Conservation (phyloP, 2,329 filamentous ascomycete genomes). For the Diplodia seriata region DNA sequence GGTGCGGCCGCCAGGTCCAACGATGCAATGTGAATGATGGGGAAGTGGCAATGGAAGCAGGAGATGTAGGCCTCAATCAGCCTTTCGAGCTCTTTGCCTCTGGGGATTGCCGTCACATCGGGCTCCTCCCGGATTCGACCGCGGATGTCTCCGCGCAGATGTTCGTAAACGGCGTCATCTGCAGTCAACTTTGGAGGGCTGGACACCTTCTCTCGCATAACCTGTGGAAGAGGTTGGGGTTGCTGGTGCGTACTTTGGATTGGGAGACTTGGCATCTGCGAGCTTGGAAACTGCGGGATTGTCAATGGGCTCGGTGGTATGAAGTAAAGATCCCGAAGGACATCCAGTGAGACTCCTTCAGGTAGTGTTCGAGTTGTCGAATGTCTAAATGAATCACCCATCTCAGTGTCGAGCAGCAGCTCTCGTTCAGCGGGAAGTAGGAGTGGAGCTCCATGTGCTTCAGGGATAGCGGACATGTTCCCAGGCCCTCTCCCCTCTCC, state of each 20-base stretch:
- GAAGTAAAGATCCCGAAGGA: slow-evolving; percentile 7
- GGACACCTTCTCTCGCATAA: slow-evolving; percentile 9
- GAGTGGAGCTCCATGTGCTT: not conserved
- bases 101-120: slow-evolving; percentile 33
- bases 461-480: not conserved
- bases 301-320: not conserved
- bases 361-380: not conserved
- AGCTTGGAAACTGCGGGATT: not conserved
- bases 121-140: slow-evolving; percentile 12
- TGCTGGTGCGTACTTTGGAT: not conserved
- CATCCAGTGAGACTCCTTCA: not conserved
- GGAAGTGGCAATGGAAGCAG: slow-evolving; percentile 45
- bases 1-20: slow-evolving; percentile 40
- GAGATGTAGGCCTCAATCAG: slow-evolving; percentile 43
- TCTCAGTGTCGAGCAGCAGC: not conserved
- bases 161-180: not conserved
- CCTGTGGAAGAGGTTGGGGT: not conserved
- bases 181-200: slow-evolving; percentile 6
- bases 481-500: not conserved
- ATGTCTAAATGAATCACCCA: not conserved
- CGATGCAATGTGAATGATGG: slow-evolving; percentile 46
- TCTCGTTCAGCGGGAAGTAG: not conserved
- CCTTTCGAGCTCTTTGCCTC: slow-evolving; percentile 38
- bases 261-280: not conserved
- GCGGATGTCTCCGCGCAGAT: not conserved